These are phyloP conservation scores for Agaricales sp. DNA, from an alignment of 1,284 basidiomycete species.

Conservation along the genomic window DNA sequence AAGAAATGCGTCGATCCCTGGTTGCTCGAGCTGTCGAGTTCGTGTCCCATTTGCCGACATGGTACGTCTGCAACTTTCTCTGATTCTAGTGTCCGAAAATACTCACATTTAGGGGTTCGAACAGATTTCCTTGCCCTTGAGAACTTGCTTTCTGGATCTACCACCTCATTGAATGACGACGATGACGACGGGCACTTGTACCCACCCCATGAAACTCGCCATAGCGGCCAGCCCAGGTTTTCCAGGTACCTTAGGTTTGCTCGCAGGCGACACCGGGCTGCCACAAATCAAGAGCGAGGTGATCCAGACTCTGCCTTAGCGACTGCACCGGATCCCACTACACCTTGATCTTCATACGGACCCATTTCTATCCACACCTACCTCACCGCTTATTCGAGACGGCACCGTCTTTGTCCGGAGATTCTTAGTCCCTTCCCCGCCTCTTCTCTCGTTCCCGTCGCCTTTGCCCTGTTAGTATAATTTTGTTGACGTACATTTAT, in stretches of 20 bases:
- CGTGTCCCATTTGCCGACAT: slow-evolving; percentile 86
- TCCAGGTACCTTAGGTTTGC: slow-evolving; percentile 8
- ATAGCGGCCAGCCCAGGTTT: slow-evolving; percentile 4
- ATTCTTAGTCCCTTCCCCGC: no score
- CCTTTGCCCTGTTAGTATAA: no score
- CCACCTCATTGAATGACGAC: slow-evolving; percentile 8
- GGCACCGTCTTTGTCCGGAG: no score
- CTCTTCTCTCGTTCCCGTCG: no score
- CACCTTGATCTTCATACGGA: no score
- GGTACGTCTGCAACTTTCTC: slow-evolving; percentile 33
- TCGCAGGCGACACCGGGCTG: slow-evolving; percentile 1
- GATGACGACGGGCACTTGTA: neutral
- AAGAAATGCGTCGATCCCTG: slow-evolving; percentile 76
- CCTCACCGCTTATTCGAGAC: no score
- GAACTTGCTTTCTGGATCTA: slow-evolving; percentile 30
- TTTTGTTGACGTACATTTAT: neutral
- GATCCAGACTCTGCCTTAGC: no score
- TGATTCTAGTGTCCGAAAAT: neutral
- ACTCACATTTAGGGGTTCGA: slow-evolving; percentile 5
- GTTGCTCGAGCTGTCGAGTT: slow-evolving; percentile 82
- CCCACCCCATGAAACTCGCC: neutral
- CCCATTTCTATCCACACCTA: no score
- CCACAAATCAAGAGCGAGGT: neutral
- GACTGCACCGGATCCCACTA: no score
- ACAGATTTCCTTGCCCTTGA: slow-evolving; percentile 40